Base-by-base conservation (phyloP, 2,329 filamentous ascomycete genomes). In the Orbilia blumenaviensis region DNA sequence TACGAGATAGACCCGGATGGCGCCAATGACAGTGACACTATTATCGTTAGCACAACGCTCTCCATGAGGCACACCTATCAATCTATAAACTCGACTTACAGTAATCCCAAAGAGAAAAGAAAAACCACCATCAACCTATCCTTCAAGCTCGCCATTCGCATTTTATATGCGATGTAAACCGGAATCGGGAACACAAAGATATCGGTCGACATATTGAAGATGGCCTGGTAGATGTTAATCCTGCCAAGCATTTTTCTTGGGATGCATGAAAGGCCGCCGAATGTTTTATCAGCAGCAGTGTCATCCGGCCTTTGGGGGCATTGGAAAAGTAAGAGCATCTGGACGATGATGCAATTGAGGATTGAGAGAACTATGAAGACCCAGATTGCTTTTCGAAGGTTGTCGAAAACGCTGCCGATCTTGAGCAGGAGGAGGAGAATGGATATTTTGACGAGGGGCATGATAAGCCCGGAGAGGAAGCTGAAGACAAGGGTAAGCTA, bases 121-220 rank as follows among this genome's bases (percentile, higher is more conserved):
- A 75, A 75, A 29, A 75, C 71, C 16, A 75, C 71, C 71, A 75
- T 75, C 56, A 75, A 52, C n/a, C 71, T 58, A 48, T 75, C 71
- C 48, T 75, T 75, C 54, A 75, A 62, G 41, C 71, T 75, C 44
- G 71, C 71, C 71, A 75, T 75, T 23, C 71, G 61, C 71, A 75
- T 75, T 18, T 75, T 75, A 36, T 75, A 75, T 3, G 71, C 71
- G 34, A 75, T 75, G 50, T 75, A 75, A 46, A 75, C 71, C 27
- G 71, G 71, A 16, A 75, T 75, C 36, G 71, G 71, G 48, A 75
- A 75, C 0, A 75, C 71, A 34, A 75, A 75, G 21, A 75, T 2
- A 44, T 75, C 71, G 1, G 71, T 75, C 14, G 71, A 68, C 71
- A 75, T 75, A 25, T 75, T 75, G 18, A 75, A 75, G 1, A 75